Percentiles rank a stretch among this genome's conserved stretches.
Conservation (phyloP, 1,284 basidiomycete genomes). For the Naganishia cerealis region DNA sequence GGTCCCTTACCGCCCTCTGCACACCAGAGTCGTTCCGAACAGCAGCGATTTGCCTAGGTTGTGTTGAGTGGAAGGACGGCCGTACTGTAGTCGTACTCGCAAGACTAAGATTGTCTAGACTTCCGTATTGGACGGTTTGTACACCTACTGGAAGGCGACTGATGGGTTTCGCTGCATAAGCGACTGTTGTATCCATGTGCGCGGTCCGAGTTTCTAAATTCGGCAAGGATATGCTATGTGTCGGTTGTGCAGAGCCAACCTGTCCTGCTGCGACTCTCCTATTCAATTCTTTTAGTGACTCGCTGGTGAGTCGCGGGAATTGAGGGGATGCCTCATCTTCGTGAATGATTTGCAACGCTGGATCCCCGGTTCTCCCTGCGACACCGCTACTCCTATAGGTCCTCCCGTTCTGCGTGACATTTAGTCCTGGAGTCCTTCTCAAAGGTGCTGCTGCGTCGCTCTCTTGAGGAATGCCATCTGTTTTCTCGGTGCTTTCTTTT, state of each 20-base stretch:
- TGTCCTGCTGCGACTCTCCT: background rate
- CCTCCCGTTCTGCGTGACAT: background rate
- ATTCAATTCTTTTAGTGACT: slow-evolving; percentile 5
- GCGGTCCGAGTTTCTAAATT: background rate
- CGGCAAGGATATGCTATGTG: background rate
- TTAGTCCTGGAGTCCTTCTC: background rate
- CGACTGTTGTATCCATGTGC: background rate
- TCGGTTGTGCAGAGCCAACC: background rate
- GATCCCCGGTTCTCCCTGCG: background rate
- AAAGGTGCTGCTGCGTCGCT: background rate
- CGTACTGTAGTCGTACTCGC: slow-evolving; percentile 17
- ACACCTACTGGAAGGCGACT: background rate
- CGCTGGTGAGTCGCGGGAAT: slow-evolving; percentile 7
- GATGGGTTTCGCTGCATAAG: background rate
- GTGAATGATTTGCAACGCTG: slow-evolving; percentile 19
- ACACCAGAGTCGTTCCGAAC: background rate
- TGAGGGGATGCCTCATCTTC: background rate
- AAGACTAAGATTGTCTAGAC: slow-evolving; percentile 16
- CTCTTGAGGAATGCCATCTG: background rate
- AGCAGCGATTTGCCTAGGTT: background rate
- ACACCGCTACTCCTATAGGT: background rate
- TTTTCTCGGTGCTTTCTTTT: slow-evolving; percentile 5
- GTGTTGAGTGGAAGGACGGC: slow-evolving; percentile 4
- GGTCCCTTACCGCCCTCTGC: background rate
- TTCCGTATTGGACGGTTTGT: background rate